Conservation (phyloP, 2,329 filamentous ascomycete species). For the Arthrobotrys sinensis region DNA sequence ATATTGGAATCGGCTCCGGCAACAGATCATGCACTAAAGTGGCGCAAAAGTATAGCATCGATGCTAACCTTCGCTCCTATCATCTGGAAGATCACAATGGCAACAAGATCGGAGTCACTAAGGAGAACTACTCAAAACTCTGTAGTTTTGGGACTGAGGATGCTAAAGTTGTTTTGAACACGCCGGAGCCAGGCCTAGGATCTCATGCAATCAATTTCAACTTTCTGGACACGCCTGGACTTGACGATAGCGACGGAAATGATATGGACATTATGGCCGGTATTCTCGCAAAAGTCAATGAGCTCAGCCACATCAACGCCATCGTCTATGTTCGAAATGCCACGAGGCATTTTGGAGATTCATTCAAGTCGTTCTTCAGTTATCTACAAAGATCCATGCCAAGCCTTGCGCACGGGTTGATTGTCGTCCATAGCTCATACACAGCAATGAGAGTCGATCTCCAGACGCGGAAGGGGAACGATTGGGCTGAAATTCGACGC, state of each 20-base stretch:
- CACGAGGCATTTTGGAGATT: constrained; percentile 41
- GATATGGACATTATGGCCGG: constrained; percentile 52
- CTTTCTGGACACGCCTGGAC: constrained; percentile 38
- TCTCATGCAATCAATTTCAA: constrained; percentile 17
- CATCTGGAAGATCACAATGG: constrained; percentile 38
- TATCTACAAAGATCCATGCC: constrained; percentile 46
- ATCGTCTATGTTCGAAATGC: constrained; percentile 41
- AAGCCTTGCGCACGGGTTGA: constrained; percentile 19
- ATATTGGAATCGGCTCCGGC: constrained; percentile 38
- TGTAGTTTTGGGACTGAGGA: constrained; percentile 24
- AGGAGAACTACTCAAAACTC: constrained; percentile 25
- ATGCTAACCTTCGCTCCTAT: constrained; percentile 31
- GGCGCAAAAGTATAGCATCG: constrained; percentile 26
- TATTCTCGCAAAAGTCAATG: constrained; percentile 35
- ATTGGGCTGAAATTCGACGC: constrained; percentile 23
- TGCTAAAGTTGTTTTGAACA: constrained; percentile 19
- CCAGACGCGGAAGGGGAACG: constrained; percentile 30
- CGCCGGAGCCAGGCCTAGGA: background rate
- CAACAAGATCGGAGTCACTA: constrained; percentile 27
- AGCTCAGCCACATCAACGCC: constrained; percentile 30
- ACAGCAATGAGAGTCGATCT: constrained; percentile 14
- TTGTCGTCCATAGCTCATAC: constrained; percentile 41
- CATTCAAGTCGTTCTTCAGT: constrained; percentile 30
- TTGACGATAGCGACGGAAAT: constrained; percentile 37
- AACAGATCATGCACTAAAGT: constrained; percentile 31